Evolutionary conservation across 345 rosid genomes (phyloP).

Genomic region (Arabidopsis arenosa): DNA sequence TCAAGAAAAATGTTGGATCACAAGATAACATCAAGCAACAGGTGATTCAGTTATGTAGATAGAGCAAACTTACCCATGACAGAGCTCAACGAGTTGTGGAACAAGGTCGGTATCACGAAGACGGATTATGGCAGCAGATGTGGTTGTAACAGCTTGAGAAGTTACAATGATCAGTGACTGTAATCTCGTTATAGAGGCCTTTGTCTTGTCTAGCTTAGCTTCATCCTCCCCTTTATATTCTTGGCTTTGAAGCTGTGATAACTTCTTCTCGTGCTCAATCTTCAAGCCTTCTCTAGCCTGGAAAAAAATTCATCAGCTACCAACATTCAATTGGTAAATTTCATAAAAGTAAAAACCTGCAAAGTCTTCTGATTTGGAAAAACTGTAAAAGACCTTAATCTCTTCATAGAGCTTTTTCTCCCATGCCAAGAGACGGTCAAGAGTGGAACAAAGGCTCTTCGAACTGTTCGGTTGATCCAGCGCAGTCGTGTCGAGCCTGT

Average conservation of each 20-base stretch:
- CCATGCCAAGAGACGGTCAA: conserved; percentile 95
- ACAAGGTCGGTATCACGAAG: conserved; percentile 90
- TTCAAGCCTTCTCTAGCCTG: conserved; percentile 88
- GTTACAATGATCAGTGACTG: conserved; percentile 81
- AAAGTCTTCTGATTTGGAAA: not conserved
- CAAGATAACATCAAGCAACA: conserved; percentile 9
- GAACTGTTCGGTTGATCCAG: conserved; percentile 60
- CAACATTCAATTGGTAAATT: not conserved
- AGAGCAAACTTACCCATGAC: conserved; percentile 74
- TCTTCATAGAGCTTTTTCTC: conserved; percentile 94
- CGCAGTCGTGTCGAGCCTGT: conserved; percentile 64
- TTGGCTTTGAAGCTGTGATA: conserved; percentile 82
- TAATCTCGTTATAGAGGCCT: conserved; percentile 68
- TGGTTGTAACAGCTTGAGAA: conserved; percentile 87
- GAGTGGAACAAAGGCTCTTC: conserved; percentile 83
- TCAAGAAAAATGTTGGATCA: conserved; percentile 1
- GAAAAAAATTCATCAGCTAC: conserved; percentile 1
- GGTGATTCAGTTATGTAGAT: not conserved
- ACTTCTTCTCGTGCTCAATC: conserved; percentile 90
- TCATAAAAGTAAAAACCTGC: conserved; percentile 2
- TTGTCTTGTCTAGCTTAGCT: conserved; percentile 82
- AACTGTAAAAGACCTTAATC: conserved; percentile 66
- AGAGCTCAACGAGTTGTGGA: conserved; percentile 86
- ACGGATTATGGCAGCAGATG: conserved; percentile 76
- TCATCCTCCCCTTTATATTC: conserved; percentile 91